These are phyloP conservation scores for Singerocomus rubriflavus DNA, from an alignment of 1,284 basidiomycete species.

Conservation along the genomic window DNA sequence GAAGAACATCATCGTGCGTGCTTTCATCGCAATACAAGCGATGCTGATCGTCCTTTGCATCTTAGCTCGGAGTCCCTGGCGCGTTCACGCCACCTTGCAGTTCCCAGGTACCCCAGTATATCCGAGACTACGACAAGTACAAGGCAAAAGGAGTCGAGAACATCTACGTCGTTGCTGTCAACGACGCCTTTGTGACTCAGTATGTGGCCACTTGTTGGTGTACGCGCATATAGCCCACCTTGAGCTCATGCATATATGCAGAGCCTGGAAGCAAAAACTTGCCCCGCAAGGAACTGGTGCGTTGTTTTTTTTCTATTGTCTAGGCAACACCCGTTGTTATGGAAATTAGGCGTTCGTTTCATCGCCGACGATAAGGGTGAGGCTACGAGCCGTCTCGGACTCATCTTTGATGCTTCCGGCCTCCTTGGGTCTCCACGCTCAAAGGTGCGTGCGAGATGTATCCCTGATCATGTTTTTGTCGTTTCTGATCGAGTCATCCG, in stretches of 20 bases:
- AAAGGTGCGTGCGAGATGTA: constrained; percentile 39
- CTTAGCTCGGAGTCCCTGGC: constrained; percentile 43
- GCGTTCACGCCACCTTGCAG: constrained; percentile 47
- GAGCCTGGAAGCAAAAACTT: constrained; percentile 58
- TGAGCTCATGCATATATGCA: constrained; percentile 13
- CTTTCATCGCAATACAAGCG: background rate
- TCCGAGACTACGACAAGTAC: constrained; percentile 49
- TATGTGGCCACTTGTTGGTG: constrained; percentile 13
- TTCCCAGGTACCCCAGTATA: constrained; percentile 52
- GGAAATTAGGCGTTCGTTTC: constrained; percentile 40
- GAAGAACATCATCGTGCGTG: constrained; percentile 67
- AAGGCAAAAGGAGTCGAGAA: constrained; percentile 51
- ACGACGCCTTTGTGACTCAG: constrained; percentile 53
- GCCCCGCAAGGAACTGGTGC: constrained; percentile 40
- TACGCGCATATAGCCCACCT: constrained; percentile 3
- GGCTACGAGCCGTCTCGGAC: constrained; percentile 49
- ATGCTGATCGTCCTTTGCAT: background rate
- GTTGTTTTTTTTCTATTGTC: constrained; percentile 2
- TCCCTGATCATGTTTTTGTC: background rate
- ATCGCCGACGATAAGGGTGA: constrained; percentile 55
- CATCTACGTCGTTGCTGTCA: constrained; percentile 58
- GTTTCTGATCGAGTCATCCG: background rate
- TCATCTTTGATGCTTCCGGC: constrained; percentile 50
- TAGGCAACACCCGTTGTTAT: background rate
- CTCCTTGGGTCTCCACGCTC: constrained; percentile 52